Evolutionary conservation across 1,284 basidiomycete species (phyloP), one percentile per base, ranked within the genome.

Genomic region (Moesziomyces sp.): DNA sequence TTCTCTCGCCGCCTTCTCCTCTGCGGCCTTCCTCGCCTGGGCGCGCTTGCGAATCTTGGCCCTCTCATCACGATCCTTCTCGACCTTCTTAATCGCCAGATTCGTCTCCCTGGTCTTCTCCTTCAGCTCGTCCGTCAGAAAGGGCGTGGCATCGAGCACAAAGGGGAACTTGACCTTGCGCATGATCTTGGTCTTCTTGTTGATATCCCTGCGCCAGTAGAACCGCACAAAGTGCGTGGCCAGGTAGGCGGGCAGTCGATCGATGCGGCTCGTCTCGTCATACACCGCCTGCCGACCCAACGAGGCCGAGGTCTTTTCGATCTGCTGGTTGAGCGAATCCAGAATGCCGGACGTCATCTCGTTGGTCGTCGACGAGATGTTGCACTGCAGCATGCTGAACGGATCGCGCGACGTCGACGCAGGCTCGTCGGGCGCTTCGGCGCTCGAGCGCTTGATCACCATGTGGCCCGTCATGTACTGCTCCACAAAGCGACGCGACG

Each of bases 211-310:
- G 67, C 93, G 88, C 96, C 96, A 99, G 73, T 91, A 93, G 85
- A 99, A 99, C 49, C 97, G 91, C 8, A 96, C 94, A 90, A 97
- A 92, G 78, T 95, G 93, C 5, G 95, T 89, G 10, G 91, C 91
- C 43, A 97, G 88, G 82, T 95, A 86, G 21, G 89, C 85, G 0
- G 96, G 97, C 26, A 98, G 86, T 16, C 95, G 89, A 6, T 92
- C 90, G 50, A 99, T 85, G 5, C 94, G 90, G 9, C 92, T 92
- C 46, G 89, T 89, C 83, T 93, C 91, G n/a, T 88, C 89, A 86
- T 98, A 99, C 1, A 89, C 85, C 0, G 94, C 95, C 38, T 92
- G 88, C 19, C 94, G 90, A 4, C 89, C 90, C 5, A 99, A 88
- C 0, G 89, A 87, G 0, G 92, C 89, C 1, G 93, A 95, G 51